Base-by-base conservation (phyloP, 495 filamentous ascomycete genomes). In the Gamarada debralockiae region DNA sequence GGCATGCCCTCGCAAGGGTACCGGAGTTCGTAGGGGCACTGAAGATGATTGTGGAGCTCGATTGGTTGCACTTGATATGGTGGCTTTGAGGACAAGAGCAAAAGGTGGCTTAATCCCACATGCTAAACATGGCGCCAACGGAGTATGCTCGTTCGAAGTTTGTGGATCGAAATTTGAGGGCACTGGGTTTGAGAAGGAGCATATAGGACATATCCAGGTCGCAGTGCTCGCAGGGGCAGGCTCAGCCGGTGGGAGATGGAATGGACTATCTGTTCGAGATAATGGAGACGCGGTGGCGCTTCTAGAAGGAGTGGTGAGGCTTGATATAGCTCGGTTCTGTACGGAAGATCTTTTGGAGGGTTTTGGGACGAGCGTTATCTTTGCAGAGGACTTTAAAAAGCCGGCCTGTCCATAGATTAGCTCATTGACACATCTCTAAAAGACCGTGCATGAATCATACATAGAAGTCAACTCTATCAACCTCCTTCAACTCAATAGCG, bases 151-250 rank as follows among this genome's bases (percentile, higher is more conserved):
- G 45, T 78, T 92, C 9, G 87, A 87, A 2, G 85, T 85, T 1
- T 83, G 73, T 0, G 88, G 83, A 52, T 96, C 91, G 62, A 97
- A 97, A 64, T 95, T 96, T 14, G 87, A 87, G 0, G 93, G 91
- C 2, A 97, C 80, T 0, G 89, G 86, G 62, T 99, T 99, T n/a
- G 93, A 95, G 64, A 96, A 92, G 39, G 88, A 90, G 71, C 93
- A 98, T 64, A 98, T 97, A 2, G 89, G 86, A 72, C 95, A 98
- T 40, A 98, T 84, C 93, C 93, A 98, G n/a, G 92, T 96, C 3
- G 87, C 91, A 50, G 73, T 74, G 61, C 75, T 82, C 8, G 71
- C 62, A 34, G 75, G 65, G 5, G 74, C 50, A 10, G 74, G 67
- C 3, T 77, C 72, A 25, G 78, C 66, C 9, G 71, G 71, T 22